Base-by-base conservation (phyloP, 1,284 basidiomycete genomes). In the Ceratobasidium sp. region DNA sequence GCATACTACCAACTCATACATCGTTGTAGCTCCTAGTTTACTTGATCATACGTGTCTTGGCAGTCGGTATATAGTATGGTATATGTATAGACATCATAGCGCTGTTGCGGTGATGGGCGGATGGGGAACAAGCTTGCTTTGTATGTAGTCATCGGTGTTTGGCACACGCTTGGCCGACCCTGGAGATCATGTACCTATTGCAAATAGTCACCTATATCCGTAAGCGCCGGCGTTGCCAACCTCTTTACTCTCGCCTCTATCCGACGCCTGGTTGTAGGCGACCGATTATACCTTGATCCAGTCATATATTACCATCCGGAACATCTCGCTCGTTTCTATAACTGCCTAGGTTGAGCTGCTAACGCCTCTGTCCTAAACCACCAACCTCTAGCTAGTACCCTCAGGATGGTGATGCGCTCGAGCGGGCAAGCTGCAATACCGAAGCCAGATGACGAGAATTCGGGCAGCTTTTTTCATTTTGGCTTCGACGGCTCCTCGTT, bases 181-280 rank as follows among this genome's bases (percentile, higher is more conserved):
- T 54, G 66, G 28, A 10, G 6, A 57, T 69, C 67, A 57, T 28
- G 26, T 67, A 40, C 26, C 26, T 52, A 50, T 67, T 67, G 44
- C 46, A 50, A 67, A 67, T 67, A 33, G 13, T 12, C 68, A n/a
- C 44, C 13, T 5, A 46, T 46, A 6, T 46, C 10, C 50, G 10
- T 62, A 73, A 46, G 71, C 71, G 57, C 33, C 62, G 23, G 28
- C 59, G 71, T 74, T 74, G 71, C 71, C n/a, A 74, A 28, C 71
- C 33, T 20, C 12, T 52, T 54, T 28, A 9, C 44, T 44, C 38
- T 56, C 54, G 42, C 69, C 38, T 23, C 61, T 54, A 64, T 6
- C 71, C 71, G 71, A 65, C 71, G 71, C 57, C 56, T 65, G 71
- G 44, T 74, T 73, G 69, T 61, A 74, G 59, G 71, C 71, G 71